A percentile compares a stretch with the other conserved stretches of the same genome.
Evolutionary conservation across 148 eudicot species (phyloP).

Genomic region (Hydrangea macrophylla): DNA sequence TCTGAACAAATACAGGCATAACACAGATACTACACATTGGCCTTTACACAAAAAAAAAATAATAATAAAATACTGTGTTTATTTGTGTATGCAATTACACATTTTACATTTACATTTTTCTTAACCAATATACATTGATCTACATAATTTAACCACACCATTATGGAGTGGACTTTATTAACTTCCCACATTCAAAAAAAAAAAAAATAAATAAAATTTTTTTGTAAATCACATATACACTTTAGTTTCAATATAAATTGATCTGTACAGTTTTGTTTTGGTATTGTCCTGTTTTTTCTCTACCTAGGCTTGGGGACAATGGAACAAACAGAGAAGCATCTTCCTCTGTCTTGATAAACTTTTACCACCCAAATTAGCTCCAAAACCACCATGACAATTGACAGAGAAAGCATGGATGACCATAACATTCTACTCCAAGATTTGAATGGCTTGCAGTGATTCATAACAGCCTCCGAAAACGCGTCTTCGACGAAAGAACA

Average conservation of each 20-base stretch:
- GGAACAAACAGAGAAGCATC: constrained; percentile 38
- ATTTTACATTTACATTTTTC: too few species aligned
- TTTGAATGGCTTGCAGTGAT: constrained; percentile 54
- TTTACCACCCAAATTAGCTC: constrained; percentile 47
- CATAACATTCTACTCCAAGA: constrained; percentile 40
- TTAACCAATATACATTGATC: neutral
- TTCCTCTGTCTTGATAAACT: constrained; percentile 44
- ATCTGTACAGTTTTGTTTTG: too few species aligned
- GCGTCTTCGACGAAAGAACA: constrained; percentile 49
- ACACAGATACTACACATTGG: too few species aligned
- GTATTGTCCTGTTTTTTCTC: neutral
- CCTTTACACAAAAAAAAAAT: too few species aligned
- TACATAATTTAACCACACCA: neutral
- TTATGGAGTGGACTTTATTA: neutral
- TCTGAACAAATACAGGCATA: too few species aligned
- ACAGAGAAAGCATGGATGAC: constrained; percentile 48
- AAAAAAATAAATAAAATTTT: too few species aligned
- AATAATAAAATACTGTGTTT: too few species aligned
- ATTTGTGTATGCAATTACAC: too few species aligned
- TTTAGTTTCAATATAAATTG: neutral
- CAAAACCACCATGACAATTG: constrained; percentile 44
- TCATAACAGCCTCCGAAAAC: constrained; percentile 32
- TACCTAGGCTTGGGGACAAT: constrained; percentile 31
- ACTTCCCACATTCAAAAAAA: neutral
- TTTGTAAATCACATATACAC: neutral